phyloP scores from a whole-genome alignment of 2,329 filamentous ascomycete species.

The Fusarium sp. region DNA sequence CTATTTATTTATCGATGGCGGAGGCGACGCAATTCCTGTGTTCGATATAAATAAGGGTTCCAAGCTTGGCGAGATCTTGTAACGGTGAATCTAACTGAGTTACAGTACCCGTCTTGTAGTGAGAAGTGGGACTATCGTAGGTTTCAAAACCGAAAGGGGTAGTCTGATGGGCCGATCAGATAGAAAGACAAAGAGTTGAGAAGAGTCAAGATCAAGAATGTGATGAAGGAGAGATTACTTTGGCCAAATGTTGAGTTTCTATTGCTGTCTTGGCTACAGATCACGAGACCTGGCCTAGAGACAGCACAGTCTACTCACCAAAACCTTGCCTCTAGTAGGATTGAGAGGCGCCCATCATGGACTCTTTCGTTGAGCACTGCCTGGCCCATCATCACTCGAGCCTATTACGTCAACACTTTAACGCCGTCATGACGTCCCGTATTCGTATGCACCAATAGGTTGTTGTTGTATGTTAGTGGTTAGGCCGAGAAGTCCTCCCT shows the following conservation, averaged over 20 bases:
- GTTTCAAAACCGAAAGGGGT: slow-evolving; percentile 9
- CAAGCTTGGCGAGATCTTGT: not conserved
- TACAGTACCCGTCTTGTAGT: not conserved
- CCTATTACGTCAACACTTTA: slow-evolving; percentile 32
- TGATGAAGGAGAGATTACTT: not conserved
- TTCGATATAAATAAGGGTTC: not conserved
- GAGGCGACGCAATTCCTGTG: not conserved
- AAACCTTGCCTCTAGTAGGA: not conserved
- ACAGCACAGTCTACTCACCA: not conserved
- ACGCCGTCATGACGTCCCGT: slow-evolving; percentile 11
- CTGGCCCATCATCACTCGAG: slow-evolving; percentile 17
- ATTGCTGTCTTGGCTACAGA: not conserved
- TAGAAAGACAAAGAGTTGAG: not conserved
- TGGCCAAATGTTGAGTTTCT: not conserved
- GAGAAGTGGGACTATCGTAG: not conserved
- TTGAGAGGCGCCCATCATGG: slow-evolving; percentile 28
- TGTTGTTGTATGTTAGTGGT: not conserved
- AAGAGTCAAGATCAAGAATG: not conserved
- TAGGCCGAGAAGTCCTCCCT: not conserved
- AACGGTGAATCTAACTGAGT: not conserved
- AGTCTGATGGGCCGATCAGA: slow-evolving; percentile 1
- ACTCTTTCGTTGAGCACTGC: not conserved
- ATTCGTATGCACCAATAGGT: not conserved
- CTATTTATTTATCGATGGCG: not conserved
- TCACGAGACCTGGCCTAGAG: slow-evolving; percentile 16